Evolutionary conservation across 2,329 filamentous ascomycete genomes (phyloP).

Genomic region (Fonsecaea pugnacius): DNA sequence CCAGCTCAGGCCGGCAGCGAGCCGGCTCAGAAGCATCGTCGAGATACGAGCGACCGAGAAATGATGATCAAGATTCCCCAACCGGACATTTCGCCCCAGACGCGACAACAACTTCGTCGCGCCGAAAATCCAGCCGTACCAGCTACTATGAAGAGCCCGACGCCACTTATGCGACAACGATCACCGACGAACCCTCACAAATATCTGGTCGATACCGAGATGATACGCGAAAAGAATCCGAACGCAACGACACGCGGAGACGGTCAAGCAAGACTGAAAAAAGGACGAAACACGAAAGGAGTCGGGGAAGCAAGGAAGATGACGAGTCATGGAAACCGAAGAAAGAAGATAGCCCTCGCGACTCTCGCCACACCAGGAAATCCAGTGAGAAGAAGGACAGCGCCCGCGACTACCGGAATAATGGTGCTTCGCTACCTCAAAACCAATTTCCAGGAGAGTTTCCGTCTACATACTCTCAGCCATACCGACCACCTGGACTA

Average conservation of each 20-base stretch:
- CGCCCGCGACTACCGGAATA: conserved; percentile 35
- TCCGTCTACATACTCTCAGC: conserved; percentile 50
- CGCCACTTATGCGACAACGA: conserved; percentile 9
- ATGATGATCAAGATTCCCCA: conserved; percentile 22
- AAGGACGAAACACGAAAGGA: conserved; percentile 9
- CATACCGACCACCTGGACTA: conserved; percentile 56
- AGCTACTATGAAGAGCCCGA: conserved; percentile 16
- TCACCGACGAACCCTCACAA: conserved; percentile 27
- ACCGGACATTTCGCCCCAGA: conserved; percentile 21
- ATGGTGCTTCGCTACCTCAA: conserved; percentile 54
- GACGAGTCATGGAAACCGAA: conserved; percentile 34
- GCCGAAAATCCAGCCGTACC: conserved; percentile 27
- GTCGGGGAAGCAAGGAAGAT: conserved; percentile 23
- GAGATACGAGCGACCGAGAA: conserved; percentile 29
- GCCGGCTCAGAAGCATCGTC: conserved; percentile 32
- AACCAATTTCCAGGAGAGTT: conserved; percentile 66
- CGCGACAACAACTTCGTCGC: conserved; percentile 27
- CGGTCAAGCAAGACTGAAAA: conserved; percentile 15
- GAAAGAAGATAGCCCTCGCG: conserved; percentile 38
- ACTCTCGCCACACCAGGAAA: conserved; percentile 24
- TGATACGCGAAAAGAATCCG: conserved; percentile 8
- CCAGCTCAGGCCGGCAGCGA: conserved; percentile 34
- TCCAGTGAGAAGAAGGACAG: conserved; percentile 22
- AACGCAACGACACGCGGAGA: conserved; percentile 12
- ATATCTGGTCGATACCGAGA: conserved; percentile 17